Evolutionary conservation across 768 basidiomycete species (phyloP).

Genomic region (Russula compacta): DNA sequence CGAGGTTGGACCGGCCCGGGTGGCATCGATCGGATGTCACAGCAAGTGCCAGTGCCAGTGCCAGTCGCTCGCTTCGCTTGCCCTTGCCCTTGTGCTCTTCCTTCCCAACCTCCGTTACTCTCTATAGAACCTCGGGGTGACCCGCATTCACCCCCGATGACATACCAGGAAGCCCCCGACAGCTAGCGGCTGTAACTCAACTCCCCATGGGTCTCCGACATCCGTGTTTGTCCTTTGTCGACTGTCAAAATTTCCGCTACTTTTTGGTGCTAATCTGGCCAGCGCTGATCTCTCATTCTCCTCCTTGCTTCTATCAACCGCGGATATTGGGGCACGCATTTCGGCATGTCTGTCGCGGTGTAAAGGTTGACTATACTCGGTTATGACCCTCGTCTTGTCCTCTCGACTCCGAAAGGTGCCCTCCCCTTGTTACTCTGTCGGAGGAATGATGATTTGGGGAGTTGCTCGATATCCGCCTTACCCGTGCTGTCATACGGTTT

Average conservation of each 20-base stretch:
- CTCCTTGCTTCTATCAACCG: not conserved
- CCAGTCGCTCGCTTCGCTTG: too few species aligned
- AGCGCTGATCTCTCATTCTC: not conserved
- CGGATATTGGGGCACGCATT: not conserved
- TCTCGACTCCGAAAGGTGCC: not conserved
- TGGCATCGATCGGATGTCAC: not conserved
- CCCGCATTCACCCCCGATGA: not conserved
- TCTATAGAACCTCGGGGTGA: not conserved
- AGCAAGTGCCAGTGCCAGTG: too few species aligned
- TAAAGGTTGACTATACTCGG: not conserved
- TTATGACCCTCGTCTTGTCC: not conserved
- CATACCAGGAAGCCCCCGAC: not conserved
- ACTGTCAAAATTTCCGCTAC: not conserved
- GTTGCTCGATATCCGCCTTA: not conserved
- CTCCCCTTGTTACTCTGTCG: not conserved
- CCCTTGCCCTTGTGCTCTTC: too few species aligned
- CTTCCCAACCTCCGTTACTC: conserved; percentile 2
- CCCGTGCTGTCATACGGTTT: not conserved
- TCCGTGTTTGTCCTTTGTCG: not conserved
- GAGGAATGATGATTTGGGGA: not conserved
- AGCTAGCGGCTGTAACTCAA: conserved; percentile 1
- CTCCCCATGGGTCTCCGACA: not conserved
- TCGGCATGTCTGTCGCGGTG: not conserved
- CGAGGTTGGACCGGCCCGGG: not conserved
- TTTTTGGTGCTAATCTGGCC: not conserved